Percentiles rank a stretch among this genome's conserved stretches.
These are phyloP conservation scores for Solidago caesia DNA, from an alignment of 129 eudicot genomes.

Conservation along the genomic window DNA sequence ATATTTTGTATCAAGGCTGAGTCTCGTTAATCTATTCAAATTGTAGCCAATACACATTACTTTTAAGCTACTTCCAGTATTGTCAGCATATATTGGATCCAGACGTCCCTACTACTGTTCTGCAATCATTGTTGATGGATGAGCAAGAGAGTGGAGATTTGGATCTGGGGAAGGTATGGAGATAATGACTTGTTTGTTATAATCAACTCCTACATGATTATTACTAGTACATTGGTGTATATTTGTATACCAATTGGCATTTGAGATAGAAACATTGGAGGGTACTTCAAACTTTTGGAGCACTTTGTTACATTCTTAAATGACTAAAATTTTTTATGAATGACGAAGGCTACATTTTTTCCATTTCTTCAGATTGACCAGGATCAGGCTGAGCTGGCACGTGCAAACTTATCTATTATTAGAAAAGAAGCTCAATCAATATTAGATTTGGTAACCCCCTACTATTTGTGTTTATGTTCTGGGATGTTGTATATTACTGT, in stretches of 20 bases:
- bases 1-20: slow-evolving; percentile 11
- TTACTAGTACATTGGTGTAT: neutral
- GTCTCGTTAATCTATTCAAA: slow-evolving; percentile 6
- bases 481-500: neutral
- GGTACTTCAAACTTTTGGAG: neutral
- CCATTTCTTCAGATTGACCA: slow-evolving; percentile 60
- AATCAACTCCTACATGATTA: neutral
- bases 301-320: neutral
- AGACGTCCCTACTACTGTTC: slow-evolving; percentile 73
- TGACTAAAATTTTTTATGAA: neutral
- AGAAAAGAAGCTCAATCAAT: slow-evolving; percentile 85
- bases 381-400: slow-evolving; percentile 88
- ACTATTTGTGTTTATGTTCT: slow-evolving; percentile 6
- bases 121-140: slow-evolving; percentile 69
- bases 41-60: slow-evolving; percentile 91
- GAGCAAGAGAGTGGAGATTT: slow-evolving; percentile 70
- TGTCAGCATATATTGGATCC: slow-evolving; percentile 94
- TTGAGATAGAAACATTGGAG: neutral
- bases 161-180: slow-evolving; percentile 72
- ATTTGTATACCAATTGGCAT: neutral
- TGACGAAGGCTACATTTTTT: neutral
- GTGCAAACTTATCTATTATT: slow-evolving; percentile 66
- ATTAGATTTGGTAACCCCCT: slow-evolving; percentile 67
- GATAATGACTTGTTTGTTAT: neutral
- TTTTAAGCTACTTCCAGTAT: slow-evolving; percentile 89